Base-by-base conservation (phyloP, 257 asterid genomes). In the Verbena officinalis region DNA sequence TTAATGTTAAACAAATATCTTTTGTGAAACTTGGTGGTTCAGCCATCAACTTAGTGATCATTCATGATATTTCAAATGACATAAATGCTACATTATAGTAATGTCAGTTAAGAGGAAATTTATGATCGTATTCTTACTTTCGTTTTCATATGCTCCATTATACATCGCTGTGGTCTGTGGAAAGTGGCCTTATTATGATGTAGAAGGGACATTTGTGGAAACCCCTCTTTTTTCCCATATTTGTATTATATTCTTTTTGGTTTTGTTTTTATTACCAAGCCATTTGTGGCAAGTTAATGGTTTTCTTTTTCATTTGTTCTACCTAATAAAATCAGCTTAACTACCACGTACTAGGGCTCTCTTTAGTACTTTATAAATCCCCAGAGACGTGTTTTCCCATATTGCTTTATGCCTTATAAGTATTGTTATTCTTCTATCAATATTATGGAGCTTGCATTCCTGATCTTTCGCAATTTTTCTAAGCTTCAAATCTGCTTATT, bases 391-490 rank as follows among this genome's bases (percentile, higher is more conserved):
- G 59, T 12, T 53, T 53, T 53, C 40, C 40, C 8, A 24, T 53
- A 39, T 23, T 53, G 21, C 40, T 53, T 27, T 27, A 16, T 39
- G n/a, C 39, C 16, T 0, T 40, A 58, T 42, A 59, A 40, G 14
- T 40, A 22, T 40, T 23, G 7, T 23, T 14, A 12, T 57, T 36
- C 38, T 42, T 22, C 42, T 13, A 23, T 21, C 34, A 4, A 11
- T 30, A 8, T 45, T 14, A 60, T 60, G 73, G 61, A 61, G 65
- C 62, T 36, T 44, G 60, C 59, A 20, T 45, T 14, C 11, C 22
- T n/a, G n/a, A n/a, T 54, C 15, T 27, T 24, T 5, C 61, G 6
- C 53, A 61, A 20, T 1, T 14, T 19, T 22, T 15, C 57, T 39
- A 8, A 20, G n/a, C 61, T 66, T 20, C 30, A 7, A 40, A 24